Evolutionary conservation across 345 rosid genomes (phyloP).

Genomic region (Lepidium africanum): DNA sequence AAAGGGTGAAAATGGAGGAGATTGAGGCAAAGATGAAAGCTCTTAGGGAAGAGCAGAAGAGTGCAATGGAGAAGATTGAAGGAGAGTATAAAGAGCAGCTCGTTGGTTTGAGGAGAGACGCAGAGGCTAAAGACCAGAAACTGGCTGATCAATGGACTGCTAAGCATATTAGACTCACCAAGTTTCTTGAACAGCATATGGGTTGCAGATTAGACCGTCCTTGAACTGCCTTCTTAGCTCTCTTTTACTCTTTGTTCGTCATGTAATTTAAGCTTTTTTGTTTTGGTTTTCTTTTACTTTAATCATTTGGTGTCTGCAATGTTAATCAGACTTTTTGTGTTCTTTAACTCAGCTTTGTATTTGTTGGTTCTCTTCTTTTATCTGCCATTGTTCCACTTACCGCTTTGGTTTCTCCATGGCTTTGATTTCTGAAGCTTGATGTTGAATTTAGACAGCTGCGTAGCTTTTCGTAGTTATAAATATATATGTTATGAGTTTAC

Average conservation of each 20-base stretch:
- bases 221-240: background rate
- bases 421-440: slow-evolving; percentile 5
- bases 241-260: background rate
- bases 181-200: slow-evolving; percentile 70
- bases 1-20: slow-evolving; percentile 87
- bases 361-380: slow-evolving; percentile 9
- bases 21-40: slow-evolving; percentile 74
- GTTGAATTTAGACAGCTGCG: background rate
- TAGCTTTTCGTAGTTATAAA: background rate
- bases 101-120: slow-evolving; percentile 60
- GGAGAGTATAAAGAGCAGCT: slow-evolving; percentile 76
- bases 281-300: background rate
- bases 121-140: slow-evolving; percentile 86
- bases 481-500: background rate
- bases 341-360: slow-evolving; percentile 12
- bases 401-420: background rate
- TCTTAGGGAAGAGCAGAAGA: slow-evolving; percentile 81
- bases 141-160: slow-evolving; percentile 81
- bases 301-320: background rate
- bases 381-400: background rate
- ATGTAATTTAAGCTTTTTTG: slow-evolving; percentile 15
- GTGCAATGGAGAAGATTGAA: slow-evolving; percentile 64
- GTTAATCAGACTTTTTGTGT: slow-evolving; percentile 1
- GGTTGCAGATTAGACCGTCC: slow-evolving; percentile 40
- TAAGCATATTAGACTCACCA: slow-evolving; percentile 59